Evolutionary conservation across 2,329 filamentous ascomycete species (phyloP).

Genomic region (Ascochyta pisi): DNA sequence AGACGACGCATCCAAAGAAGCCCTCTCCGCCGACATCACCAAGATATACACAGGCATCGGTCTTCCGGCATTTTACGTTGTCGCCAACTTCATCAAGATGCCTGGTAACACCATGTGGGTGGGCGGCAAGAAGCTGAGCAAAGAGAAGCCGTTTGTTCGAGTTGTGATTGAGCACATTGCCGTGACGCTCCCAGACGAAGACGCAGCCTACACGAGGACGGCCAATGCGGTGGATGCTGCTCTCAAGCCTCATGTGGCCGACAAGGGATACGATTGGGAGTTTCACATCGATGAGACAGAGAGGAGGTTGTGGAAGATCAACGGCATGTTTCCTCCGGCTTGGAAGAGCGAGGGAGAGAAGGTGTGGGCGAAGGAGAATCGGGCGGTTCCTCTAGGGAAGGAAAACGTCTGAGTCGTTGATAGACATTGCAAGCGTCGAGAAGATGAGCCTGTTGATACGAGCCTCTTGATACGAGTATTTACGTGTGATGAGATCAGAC

Average conservation of each 20-base stretch:
- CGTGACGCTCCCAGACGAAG: constrained; percentile 27
- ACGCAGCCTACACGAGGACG: constrained; percentile 14
- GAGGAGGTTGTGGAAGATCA: constrained; percentile 53
- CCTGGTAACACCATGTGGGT: constrained; percentile 32
- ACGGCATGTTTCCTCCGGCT: constrained; percentile 49
- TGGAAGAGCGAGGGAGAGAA: constrained; percentile 40
- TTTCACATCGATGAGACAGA: constrained; percentile 55
- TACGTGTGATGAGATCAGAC: constrained; percentile 1
- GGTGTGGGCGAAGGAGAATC: constrained; percentile 40
- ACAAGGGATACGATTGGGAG: constrained; percentile 55
- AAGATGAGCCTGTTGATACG: background rate
- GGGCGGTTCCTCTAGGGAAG: constrained; percentile 5
- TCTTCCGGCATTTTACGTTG: constrained; percentile 53
- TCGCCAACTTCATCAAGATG: constrained; percentile 48
- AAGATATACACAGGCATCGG: constrained; percentile 47
- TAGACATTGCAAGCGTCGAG: background rate
- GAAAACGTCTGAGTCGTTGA: background rate
- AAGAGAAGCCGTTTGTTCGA: constrained; percentile 44
- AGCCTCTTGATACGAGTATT: background rate
- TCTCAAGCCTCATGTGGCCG: constrained; percentile 49
- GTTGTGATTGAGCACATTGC: constrained; percentile 43
- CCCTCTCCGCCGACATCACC: constrained; percentile 47
- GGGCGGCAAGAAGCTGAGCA: constrained; percentile 29
- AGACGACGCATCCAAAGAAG: constrained; percentile 36
- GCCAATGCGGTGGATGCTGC: constrained; percentile 34